Evolutionary conservation across 2,329 filamentous ascomycete species (phyloP).

Genomic region (Lachnellula arida): DNA sequence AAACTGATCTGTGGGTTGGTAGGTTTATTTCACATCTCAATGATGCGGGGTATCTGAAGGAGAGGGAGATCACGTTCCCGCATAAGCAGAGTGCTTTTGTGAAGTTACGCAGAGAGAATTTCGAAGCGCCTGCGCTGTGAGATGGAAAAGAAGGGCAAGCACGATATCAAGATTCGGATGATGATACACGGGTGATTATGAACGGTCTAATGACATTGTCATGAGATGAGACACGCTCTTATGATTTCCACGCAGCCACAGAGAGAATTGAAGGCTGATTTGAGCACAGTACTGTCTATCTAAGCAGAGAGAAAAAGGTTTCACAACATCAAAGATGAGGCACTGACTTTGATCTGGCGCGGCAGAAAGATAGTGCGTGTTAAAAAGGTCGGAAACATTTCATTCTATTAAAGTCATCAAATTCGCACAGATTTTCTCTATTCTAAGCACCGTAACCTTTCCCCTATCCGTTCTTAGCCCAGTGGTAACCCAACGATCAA

Average conservation of each 20-base stretch:
- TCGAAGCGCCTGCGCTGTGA: slow-evolving; percentile 59
- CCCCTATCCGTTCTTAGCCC: no score
- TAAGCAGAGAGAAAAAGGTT: not conserved
- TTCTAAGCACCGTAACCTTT: no score
- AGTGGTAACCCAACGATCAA: no score
- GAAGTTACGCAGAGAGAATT: slow-evolving; percentile 72
- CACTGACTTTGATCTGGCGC: no score
- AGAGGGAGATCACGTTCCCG: slow-evolving; percentile 79
- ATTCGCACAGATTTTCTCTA: no score
- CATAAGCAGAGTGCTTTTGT: slow-evolving; percentile 92
- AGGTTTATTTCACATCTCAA: slow-evolving; percentile 67
- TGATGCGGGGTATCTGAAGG: slow-evolving; percentile 74
- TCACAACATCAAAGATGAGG: no score
- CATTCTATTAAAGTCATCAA: no score
- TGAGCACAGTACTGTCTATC: not conserved
- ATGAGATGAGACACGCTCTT: not conserved
- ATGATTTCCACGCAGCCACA: no score
- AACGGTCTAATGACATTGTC: no score
- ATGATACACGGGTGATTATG: not conserved
- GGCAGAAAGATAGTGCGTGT: no score
- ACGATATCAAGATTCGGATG: not conserved
- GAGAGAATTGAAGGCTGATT: not conserved
- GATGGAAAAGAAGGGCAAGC: not conserved
- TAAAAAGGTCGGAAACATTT: no score
- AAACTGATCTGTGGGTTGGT: slow-evolving; percentile 13